A percentile compares a stretch with the other conserved stretches of the same genome.
Evolutionary conservation across 306 rosid species (phyloP).

Genomic region (Trichosanthes truncata): DNA sequence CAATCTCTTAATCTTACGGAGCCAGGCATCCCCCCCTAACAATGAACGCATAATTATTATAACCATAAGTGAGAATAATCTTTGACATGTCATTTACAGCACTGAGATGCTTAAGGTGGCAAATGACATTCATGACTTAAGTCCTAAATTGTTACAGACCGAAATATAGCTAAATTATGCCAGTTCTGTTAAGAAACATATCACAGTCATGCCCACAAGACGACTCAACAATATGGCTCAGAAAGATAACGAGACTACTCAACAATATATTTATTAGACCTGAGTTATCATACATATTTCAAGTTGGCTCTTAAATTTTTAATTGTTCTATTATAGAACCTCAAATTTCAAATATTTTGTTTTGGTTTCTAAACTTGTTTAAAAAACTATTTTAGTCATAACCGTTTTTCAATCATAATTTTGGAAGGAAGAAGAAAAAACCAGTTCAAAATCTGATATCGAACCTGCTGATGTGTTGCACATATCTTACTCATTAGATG

Average conservation of each 20-base stretch:
- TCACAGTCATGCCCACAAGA: neutral
- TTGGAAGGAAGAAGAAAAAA: neutral
- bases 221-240: neutral
- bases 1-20: constrained; percentile 80
- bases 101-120: neutral
- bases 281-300: neutral
- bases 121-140: neutral
- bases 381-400: neutral
- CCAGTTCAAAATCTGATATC: neutral
- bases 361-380: neutral
- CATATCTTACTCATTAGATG: no score
- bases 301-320: neutral
- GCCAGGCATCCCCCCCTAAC: constrained; percentile 97
- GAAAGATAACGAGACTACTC: neutral
- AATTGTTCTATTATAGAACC: neutral
- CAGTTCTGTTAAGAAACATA: neutral
- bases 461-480: neutral
- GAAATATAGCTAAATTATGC: neutral
- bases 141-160: neutral
- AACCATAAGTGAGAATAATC: neutral
- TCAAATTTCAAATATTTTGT: neutral
- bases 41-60: neutral
- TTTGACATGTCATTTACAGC: neutral
- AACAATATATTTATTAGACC: neutral
- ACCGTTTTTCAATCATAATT: neutral